Evolutionary conservation across 2,329 filamentous ascomycete genomes (phyloP).

Genomic region (Gaeumannomyces sp.): DNA sequence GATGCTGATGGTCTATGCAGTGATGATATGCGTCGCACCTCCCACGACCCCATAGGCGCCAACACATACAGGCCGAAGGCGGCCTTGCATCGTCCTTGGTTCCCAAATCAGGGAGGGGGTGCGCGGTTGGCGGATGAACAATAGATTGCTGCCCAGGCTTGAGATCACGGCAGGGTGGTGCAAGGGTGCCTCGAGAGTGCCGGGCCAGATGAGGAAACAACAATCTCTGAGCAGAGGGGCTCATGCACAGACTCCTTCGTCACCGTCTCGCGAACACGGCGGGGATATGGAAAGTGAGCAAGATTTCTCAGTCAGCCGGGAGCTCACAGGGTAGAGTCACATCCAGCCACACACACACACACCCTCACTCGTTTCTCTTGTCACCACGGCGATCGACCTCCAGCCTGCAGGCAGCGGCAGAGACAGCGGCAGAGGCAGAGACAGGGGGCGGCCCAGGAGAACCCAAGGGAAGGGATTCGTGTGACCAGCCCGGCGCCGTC

Average conservation of each 20-base stretch:
- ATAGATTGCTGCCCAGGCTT: no score
- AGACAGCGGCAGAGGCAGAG: not conserved
- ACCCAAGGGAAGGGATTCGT: not conserved
- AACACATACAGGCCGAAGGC: not conserved
- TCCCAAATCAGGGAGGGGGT: not conserved
- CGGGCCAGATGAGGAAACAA: no score
- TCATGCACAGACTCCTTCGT: no score
- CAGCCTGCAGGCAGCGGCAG: not conserved
- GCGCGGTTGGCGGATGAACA: no score
- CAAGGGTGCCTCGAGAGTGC: no score
- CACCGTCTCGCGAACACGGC: no score
- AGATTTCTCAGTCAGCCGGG: not conserved
- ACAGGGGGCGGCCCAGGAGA: not conserved
- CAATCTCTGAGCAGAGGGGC: no score
- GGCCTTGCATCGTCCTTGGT: not conserved
- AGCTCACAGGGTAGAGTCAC: not conserved
- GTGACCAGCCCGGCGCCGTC: not conserved
- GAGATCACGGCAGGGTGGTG: no score
- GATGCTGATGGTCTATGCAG: not conserved
- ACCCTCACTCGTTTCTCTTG: not conserved
- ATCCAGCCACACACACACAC: not conserved
- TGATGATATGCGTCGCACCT: not conserved
- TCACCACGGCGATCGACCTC: not conserved
- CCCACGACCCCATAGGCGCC: not conserved
- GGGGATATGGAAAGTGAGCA: not conserved